Evolutionary conservation across 2,329 filamentous ascomycete species (phyloP).

Genomic region (Colletotrichum falcatum): DNA sequence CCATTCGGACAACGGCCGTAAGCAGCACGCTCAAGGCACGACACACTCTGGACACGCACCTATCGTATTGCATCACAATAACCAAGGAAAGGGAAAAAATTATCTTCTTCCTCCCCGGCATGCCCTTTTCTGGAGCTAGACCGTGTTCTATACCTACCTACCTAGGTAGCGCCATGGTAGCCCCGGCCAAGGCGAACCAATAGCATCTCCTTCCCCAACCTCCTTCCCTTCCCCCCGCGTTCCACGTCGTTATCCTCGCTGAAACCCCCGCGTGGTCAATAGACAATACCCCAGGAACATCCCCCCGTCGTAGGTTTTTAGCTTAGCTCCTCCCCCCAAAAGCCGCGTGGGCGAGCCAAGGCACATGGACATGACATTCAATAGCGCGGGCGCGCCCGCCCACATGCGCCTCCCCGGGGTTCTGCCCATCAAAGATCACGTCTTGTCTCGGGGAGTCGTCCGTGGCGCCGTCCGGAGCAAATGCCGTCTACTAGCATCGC

Average conservation of each 20-base stretch:
- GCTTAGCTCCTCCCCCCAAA: not conserved
- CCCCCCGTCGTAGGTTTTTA: not conserved
- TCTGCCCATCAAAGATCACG: too few relatives aligned
- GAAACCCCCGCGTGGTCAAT: conserved; percentile 11
- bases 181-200: conserved; percentile 26
- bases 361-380: not conserved
- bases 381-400: too few relatives aligned
- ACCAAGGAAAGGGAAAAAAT: too few relatives aligned
- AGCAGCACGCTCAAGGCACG: not conserved
- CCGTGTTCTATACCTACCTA: not conserved
- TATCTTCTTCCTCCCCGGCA: too few relatives aligned
- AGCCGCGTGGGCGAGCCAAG: not conserved
- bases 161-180: conserved; percentile 11
- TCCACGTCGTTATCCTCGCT: conserved; percentile 35
- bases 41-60: too few relatives aligned
- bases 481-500: not conserved
- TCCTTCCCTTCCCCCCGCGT: conserved; percentile 7
- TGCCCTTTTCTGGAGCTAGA: conserved; percentile 8
- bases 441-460: not conserved
- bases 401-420: too few relatives aligned
- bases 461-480: not conserved
- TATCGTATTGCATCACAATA: too few relatives aligned
- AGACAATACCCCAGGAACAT: not conserved
- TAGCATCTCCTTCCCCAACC: conserved; percentile 4
- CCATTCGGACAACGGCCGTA: not conserved